Base-by-base conservation (phyloP, 164 flowering plant genomes). In the Vitis cinerea region DNA sequence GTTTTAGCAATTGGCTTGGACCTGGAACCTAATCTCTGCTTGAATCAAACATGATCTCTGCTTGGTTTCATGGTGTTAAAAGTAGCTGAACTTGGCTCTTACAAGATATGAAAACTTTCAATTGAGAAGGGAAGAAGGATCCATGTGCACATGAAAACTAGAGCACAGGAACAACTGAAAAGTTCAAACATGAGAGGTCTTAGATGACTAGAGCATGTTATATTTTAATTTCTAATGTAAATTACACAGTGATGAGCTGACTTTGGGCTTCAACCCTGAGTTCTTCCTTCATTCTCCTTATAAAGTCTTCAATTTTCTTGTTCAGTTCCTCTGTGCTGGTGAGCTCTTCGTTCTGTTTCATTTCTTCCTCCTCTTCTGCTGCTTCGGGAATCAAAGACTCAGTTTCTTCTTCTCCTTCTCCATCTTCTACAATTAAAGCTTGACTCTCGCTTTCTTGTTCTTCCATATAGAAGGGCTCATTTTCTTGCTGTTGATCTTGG, bases 291-390 rank as follows among this genome's bases (percentile, higher is more conserved):
- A 79, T 72, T 76, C 71, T 83, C 72, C 79, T 83, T 57, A 88
- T 88, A 44, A 88, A 88, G 44, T 86, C 92, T 30, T 88, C 92
- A 72, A 74, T 69, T 59, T 76, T 86, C 78, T 74, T 80, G 74
- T 88, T 82, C 49, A 84, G 54, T 70, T 85, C 91, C 15, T 84
- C 88, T 13, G 75, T 72, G 53, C 75, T 76, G 14, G 56, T 50
- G 3, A 31, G 11, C 49, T 64, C 78, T 61, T 64, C 70, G 0
- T n/a, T 23, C 29, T 29, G 51, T n/a, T 66, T 67, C 50, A 51
- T 69, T 66, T 23, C 65, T 50, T 12, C 57, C 12, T 50, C 65
- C n/a, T 23, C 61, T 19, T 56, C 71, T 54, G 27, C 60, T 0
- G 47, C 70, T 29, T n/a, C 52, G 16, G n/a, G 13, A 12, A 31